Conservation (phyloP, 805 yeast genomes). For the Sugiyamaella americana region DNA sequence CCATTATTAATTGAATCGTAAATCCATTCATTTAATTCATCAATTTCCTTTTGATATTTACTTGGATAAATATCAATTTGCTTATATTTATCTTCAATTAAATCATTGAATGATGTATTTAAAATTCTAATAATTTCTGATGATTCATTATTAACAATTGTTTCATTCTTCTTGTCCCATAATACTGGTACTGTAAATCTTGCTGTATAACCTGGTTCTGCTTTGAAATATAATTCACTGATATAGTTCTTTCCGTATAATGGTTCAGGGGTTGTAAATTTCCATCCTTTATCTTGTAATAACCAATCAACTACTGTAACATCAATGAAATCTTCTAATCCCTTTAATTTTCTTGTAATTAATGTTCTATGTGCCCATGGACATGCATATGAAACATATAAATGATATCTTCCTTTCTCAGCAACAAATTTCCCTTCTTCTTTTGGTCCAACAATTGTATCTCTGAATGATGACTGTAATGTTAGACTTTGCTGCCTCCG, state of each 20-base stretch:
- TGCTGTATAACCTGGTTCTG: constrained; percentile 69
- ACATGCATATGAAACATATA: constrained; percentile 83
- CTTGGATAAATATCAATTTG: constrained; percentile 59
- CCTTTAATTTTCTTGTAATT: constrained; percentile 67
- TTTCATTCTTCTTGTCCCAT: constrained; percentile 78
- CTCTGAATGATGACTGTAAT: constrained; percentile 45
- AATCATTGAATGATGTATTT: constrained; percentile 59
- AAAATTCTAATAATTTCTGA: constrained; percentile 83
- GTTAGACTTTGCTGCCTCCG: too few relatives aligned
- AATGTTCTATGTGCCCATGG: constrained; percentile 95
- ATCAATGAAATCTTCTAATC: constrained; percentile 45
- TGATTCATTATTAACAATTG: constrained; percentile 89
- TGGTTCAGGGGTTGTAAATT: constrained; percentile 52
- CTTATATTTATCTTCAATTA: constrained; percentile 41
- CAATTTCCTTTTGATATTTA: constrained; percentile 50
- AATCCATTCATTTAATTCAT: constrained; percentile 73
- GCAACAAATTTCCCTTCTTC: constrained; percentile 59
- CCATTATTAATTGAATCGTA: constrained; percentile 86
- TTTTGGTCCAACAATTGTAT: constrained; percentile 49
- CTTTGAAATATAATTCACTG: constrained; percentile 67
- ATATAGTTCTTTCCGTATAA: constrained; percentile 54
- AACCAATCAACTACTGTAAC: constrained; percentile 84
- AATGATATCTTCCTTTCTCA: constrained; percentile 75
- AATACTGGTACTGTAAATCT: constrained; percentile 89
- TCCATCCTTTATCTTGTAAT: constrained; percentile 86